Evolutionary conservation across 768 basidiomycete genomes (phyloP), one percentile per base, ranked within the genome.

Genomic region (Suillus alpinus): DNA sequence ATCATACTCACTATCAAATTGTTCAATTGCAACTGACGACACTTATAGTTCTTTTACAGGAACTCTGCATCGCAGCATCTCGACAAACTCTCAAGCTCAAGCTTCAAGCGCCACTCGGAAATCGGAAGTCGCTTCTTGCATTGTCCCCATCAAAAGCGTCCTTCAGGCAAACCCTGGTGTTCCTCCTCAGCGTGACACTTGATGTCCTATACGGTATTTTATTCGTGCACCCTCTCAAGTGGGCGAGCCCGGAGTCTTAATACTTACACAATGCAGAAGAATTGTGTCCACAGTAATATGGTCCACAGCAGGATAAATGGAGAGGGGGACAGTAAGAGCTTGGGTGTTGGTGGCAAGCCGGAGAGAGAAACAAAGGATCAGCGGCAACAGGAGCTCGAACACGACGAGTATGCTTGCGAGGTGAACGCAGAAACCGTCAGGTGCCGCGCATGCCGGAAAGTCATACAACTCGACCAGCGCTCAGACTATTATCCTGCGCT

Each of bases 91-190:
- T 37, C 34, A 5, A n/a, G n/a, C n/a, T n/a, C n/a, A n/a, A 9
- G 9, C 9, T n/a, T 23, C n/a, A 4, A 4, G 34, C 16, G 52
- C 34, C 52, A 23, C 52, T 37, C n/a, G 8, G 36, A 32, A 44
- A n/a, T 23, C 51, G 32, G 46, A 13, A 47, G 7, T 26, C 6
- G 47, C 47, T 5, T 16, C 51, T 37, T 53, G 52, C 52, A 5
- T 53, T 53, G 52, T 53, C 36, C 14, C 36, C 34, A 53, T 53
- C 52, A 53, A 53, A 37, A 53, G n/a, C 36, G 52, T 37, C 36
- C 52, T 53, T 53, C 36, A 53, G 36, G 52, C 23, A 53, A 53
- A 6, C 14, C 36, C 52, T 34, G 51, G 31, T 49, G 9, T 14
- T 4, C 14, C 4, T 36, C 34, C 20, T 37, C 20, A 26, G 14